Percentiles rank a stretch among this genome's conserved stretches.
Conservation (phyloP, 2,329 filamentous ascomycete genomes). For the Balansia obtecta region DNA sequence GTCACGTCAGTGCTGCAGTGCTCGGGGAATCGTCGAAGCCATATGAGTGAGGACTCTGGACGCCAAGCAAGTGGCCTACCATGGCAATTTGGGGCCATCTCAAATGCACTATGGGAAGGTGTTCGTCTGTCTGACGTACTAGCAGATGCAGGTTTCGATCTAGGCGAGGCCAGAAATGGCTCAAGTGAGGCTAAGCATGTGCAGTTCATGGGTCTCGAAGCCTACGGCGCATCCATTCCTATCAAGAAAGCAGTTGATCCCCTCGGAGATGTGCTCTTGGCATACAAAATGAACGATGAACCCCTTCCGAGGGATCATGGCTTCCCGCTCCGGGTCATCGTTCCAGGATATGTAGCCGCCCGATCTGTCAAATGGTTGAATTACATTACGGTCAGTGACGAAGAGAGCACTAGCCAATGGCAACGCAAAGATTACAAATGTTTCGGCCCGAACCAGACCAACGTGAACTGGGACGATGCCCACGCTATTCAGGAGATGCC, state of each 20-base stretch:
- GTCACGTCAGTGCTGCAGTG: conserved; percentile 47
- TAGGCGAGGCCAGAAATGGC: conserved; percentile 22
- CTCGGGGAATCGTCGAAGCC: conserved; percentile 45
- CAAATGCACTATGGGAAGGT: conserved; percentile 47
- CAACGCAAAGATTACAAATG: conserved; percentile 57
- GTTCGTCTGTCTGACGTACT: conserved; percentile 43
- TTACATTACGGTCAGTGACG: conserved; percentile 49
- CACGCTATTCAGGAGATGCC: conserved; percentile 56
- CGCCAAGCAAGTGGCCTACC: conserved; percentile 42
- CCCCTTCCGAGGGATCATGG: conserved; percentile 53
- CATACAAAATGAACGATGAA: conserved; percentile 55
- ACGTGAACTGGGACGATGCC: conserved; percentile 49
- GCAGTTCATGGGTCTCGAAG: conserved; percentile 46
- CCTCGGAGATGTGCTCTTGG: conserved; percentile 51
- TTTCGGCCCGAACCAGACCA: conserved; percentile 50
- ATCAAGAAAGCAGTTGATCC: conserved; percentile 45
- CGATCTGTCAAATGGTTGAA: conserved; percentile 59
- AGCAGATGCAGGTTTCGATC: conserved; percentile 39
- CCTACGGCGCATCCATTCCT: conserved; percentile 50
- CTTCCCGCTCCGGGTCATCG: conserved; percentile 48
- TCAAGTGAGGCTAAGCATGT: conserved; percentile 34
- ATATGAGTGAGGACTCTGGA: conserved; percentile 39
- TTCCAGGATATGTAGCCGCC: conserved; percentile 54
- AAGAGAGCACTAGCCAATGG: conserved; percentile 55
- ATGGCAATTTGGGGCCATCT: conserved; percentile 48